Evolutionary conservation across 306 rosid genomes (phyloP), one percentile per base, ranked within the genome.

Genomic region (Dryas drummondii): DNA sequence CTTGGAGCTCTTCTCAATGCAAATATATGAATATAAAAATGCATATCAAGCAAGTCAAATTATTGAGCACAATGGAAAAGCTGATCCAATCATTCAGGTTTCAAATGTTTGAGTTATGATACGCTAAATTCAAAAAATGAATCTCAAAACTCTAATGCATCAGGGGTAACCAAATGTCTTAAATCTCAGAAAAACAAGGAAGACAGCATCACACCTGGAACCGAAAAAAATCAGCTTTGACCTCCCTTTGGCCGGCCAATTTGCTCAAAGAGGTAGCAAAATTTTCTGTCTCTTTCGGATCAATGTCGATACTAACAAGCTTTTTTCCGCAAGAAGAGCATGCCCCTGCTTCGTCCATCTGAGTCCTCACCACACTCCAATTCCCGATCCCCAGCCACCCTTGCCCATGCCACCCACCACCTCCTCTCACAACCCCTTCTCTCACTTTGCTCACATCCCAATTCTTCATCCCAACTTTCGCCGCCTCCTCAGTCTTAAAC

Each of bases 361-460:
- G 83, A 65, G 99, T 92, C 73, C 88, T 85, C 50, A 22, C 87
- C 82, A 85, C 87, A 65, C 76, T 92, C 97, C 99, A 94, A 14
- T 63, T 60, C 81, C 99, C 99, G 61, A 84, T 86, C 68, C 99
- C 97, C 53, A 94, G 87, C 97, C 99, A 94, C 66, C 99, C 97
- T 26, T 88, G 88, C 64, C 99, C 97, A 82, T 92, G 99, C 98
- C 99, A 96, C 63, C 99, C 99, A 70, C 98, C 99, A 78, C 98
- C 99, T 66, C 93, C 92, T 60, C 49, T 79, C 62, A 17, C 74
- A 71, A 87, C 55, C 72, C 91, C 96, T 76, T 90, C 82, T 73
- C 54, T 84, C 73, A 92, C 84, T 67, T 79, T 82, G 7, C 61
- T 64, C 72, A 49, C 85, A 82, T 92, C 91, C 99, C 97, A 87